A percentile compares a stretch with the other conserved stretches of the same genome.
Conservation (phyloP, 345 rosid species). For the Triadica sebifera region DNA sequence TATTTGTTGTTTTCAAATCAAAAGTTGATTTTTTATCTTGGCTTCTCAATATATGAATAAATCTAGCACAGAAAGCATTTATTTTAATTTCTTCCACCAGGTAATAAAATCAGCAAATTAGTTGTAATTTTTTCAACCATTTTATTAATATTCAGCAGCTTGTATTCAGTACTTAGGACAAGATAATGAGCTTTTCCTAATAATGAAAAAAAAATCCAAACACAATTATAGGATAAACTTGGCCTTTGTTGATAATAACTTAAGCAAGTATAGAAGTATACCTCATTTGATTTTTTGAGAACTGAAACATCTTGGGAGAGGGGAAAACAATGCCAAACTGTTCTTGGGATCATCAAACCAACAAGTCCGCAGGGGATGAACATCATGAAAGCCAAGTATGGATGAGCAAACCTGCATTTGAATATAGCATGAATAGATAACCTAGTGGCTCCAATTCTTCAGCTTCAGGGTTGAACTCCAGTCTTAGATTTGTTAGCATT, state of each 20-base stretch:
- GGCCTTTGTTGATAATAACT: background rate
- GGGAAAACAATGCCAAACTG: conserved; percentile 48
- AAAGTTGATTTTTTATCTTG: background rate
- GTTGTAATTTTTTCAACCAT: background rate
- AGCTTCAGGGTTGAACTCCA: background rate
- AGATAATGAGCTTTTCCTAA: too few species aligned
- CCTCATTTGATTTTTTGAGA: conserved; percentile 65
- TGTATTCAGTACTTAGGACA: background rate
- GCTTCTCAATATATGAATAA: background rate
- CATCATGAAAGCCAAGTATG: conserved; percentile 80
- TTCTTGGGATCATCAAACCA: conserved; percentile 76
- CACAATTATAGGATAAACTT: conserved; percentile 2
- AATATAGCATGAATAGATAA: conserved; percentile 10
- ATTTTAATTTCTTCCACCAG: conserved; percentile 1
- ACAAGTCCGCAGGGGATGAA: conserved; percentile 76
- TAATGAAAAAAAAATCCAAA: background rate
- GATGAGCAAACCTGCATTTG: conserved; percentile 87
- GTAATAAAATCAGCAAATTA: background rate
- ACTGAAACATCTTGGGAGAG: conserved; percentile 56
- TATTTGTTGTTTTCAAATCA: conserved; percentile 1
- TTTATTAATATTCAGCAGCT: background rate
- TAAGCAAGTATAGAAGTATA: conserved; percentile 27
- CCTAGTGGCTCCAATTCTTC: background rate
- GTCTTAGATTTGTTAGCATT: background rate
- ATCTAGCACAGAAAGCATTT: conserved; percentile 2